Conservation (phyloP, 2,329 filamentous ascomycete species). For the Basipetospora sp. region DNA sequence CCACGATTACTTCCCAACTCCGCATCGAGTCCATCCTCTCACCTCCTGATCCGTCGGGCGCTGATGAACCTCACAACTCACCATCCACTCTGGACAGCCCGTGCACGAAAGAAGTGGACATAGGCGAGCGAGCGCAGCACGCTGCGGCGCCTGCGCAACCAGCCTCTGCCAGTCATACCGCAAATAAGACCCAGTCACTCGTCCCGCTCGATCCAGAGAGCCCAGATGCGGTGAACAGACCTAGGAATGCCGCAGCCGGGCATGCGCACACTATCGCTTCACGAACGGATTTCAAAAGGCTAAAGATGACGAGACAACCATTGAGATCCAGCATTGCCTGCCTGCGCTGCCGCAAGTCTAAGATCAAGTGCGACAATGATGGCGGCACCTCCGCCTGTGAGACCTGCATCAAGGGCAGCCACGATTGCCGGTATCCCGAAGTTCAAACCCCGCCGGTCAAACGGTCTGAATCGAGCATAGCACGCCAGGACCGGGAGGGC, state of each 20-base stretch:
- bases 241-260: not conserved
- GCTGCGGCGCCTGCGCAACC: not conserved
- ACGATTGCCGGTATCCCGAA: constrained; percentile 59
- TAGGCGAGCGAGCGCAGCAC: not conserved
- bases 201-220: not conserved
- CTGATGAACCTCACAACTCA: constrained; percentile 20
- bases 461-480: constrained; percentile 24
- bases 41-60: constrained; percentile 24
- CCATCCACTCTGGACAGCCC: constrained; percentile 2
- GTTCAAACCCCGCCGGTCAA: constrained; percentile 21
- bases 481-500: constrained; percentile 27
- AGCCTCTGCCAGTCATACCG: not conserved
- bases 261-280: not conserved
- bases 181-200: not conserved
- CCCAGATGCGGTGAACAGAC: constrained; percentile 1
- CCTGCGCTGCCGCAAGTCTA: constrained; percentile 59
- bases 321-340: constrained; percentile 74
- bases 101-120: constrained; percentile 3
- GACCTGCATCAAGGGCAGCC: constrained; percentile 55
- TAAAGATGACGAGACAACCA: constrained; percentile 22
- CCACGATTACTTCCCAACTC: constrained; percentile 35
- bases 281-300: not conserved
- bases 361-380: constrained; percentile 75
- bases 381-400: constrained; percentile 59
- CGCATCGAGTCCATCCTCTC: constrained; percentile 38